phyloP scores from a whole-genome alignment of 1,284 basidiomycete species.

The Ustilago curta region DNA sequence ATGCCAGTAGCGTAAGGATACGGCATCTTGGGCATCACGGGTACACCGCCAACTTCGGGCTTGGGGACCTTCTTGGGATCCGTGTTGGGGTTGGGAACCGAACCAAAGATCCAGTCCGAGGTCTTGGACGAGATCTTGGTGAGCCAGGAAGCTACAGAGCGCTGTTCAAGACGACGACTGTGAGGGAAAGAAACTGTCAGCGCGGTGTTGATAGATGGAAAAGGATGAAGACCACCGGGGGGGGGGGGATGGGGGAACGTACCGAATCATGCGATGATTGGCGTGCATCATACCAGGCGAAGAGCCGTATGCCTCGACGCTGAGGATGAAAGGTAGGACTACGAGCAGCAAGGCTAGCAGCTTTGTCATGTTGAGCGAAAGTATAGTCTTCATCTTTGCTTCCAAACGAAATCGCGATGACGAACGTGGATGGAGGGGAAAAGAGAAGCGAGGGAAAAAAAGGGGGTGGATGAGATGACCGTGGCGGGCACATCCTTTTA shows the following conservation, averaged over 20 bases:
- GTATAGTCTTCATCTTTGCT: conserved; percentile 14
- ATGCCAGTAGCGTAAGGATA: conserved; percentile 46
- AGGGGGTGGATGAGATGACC: background rate
- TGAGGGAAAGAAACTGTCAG: background rate
- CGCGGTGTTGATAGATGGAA: background rate
- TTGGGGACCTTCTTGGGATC: conserved; percentile 16
- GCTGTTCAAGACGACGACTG: conserved; percentile 13
- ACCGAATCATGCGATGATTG: conserved; percentile 16
- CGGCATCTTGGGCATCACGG: conserved; percentile 29
- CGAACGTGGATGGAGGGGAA: background rate
- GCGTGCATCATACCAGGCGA: background rate
- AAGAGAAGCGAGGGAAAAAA: background rate
- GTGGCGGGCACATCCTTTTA: background rate
- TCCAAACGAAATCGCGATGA: background rate
- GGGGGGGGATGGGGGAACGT: background rate
- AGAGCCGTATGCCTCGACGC: conserved; percentile 8
- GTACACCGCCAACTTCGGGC: conserved; percentile 8
- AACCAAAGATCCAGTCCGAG: conserved; percentile 43
- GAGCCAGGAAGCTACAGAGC: conserved; percentile 24
- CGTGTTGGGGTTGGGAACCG: conserved; percentile 3
- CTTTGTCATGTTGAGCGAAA: conserved; percentile 25
- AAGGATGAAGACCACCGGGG: too few relatives aligned
- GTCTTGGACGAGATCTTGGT: conserved; percentile 30
- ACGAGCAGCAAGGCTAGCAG: conserved; percentile 24
- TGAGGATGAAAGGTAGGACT: conserved; percentile 18